Conservation (phyloP, 148 eudicot species). For the Suaeda aralocaspica region DNA sequence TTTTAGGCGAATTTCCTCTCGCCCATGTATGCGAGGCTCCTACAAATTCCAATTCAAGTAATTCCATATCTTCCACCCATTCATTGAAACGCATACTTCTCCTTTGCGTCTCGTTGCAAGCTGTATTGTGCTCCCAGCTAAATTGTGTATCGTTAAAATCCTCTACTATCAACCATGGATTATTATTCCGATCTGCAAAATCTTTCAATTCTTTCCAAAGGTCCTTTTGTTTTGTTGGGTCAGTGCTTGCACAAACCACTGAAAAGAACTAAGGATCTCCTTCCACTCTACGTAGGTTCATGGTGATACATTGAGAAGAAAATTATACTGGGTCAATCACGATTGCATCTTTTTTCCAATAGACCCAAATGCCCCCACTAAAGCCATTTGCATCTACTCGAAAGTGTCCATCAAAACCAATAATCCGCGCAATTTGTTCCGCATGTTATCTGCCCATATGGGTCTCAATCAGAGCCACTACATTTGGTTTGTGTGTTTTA, state of each 20-base stretch:
- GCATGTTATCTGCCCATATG: background rate
- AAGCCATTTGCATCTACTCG: background rate
- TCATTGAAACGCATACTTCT: background rate
- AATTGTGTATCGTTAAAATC: background rate
- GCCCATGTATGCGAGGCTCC: background rate
- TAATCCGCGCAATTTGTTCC: background rate
- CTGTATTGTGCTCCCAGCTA: background rate
- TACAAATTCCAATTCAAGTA: background rate
- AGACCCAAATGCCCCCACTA: background rate
- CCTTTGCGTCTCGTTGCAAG: background rate
- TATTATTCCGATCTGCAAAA: background rate
- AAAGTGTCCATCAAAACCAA: background rate
- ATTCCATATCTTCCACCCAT: background rate
- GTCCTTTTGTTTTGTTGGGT: background rate
- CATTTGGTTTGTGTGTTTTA: background rate
- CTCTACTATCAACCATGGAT: background rate
- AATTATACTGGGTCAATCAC: background rate
- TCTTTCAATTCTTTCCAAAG: background rate
- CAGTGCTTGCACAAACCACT: background rate
- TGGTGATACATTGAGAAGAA: background rate
- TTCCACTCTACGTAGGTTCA: background rate
- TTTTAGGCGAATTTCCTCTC: background rate
- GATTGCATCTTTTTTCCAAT: background rate
- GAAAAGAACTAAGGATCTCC: background rate
- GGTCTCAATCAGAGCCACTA: background rate